Percentiles rank a stretch among this genome's conserved stretches.
Evolutionary conservation across 2,329 filamentous ascomycete species (phyloP).

Genomic region (Macroventuria anomochaeta): DNA sequence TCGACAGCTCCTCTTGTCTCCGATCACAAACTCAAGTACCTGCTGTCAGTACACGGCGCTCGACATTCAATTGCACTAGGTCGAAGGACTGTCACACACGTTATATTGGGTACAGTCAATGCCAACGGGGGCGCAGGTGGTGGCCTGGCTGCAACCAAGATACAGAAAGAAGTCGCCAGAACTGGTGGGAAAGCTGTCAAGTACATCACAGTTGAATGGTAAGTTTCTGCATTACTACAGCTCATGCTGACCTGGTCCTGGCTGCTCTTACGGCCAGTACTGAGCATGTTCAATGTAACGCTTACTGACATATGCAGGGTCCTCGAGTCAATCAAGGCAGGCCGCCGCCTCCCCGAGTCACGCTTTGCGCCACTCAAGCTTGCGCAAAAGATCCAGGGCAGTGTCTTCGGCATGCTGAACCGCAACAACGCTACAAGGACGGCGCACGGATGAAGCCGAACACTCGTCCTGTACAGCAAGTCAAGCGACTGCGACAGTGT

Average conservation of each 20-base stretch:
- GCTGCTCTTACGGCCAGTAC: not conserved
- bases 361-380: conserved; percentile 62
- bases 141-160: conserved; percentile 76
- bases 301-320: conserved; percentile 61
- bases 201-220: conserved; percentile 83
- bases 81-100: conserved; percentile 79
- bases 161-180: conserved; percentile 78
- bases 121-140: conserved; percentile 66
- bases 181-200: conserved; percentile 73
- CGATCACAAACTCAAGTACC: conserved; percentile 82
- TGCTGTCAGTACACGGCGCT: conserved; percentile 78
- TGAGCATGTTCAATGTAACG: not conserved
- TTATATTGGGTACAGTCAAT: conserved; percentile 69
- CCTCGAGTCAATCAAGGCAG: conserved; percentile 80
- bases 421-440: conserved; percentile 4
- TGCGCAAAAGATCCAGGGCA: conserved; percentile 35
- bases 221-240: conserved; percentile 20
- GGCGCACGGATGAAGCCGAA: conserved; percentile 18
- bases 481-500: not conserved
- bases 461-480: not conserved
- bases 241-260: not conserved
- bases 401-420: conserved; percentile 28
- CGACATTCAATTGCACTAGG: conserved; percentile 73
- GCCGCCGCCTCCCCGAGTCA: conserved; percentile 76
- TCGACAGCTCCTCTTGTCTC: conserved; percentile 81